Conservation (phyloP, 176 grass and related monocot species). For the Luzula sylvatica region DNA sequence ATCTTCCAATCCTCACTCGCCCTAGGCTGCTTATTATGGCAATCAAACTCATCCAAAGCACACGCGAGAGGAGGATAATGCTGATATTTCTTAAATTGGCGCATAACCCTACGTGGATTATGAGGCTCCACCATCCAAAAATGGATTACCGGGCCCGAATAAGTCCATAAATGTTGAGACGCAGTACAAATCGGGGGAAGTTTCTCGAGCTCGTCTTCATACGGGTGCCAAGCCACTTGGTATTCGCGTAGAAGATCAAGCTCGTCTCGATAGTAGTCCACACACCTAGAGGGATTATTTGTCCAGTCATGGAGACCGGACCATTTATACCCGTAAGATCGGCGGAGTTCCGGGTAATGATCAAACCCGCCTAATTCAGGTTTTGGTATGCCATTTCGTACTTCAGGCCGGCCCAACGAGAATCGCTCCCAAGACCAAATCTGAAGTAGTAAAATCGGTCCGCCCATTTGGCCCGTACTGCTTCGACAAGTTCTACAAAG, state of each 20-base stretch:
- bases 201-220: neutral
- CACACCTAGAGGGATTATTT: neutral
- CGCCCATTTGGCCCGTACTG: slow-evolving; percentile 1
- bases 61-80: neutral
- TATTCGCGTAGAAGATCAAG: slow-evolving; percentile 11
- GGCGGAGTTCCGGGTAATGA: neutral
- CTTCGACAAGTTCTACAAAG: slow-evolving; percentile 10
- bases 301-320: slow-evolving; percentile 2
- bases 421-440: slow-evolving; percentile 10
- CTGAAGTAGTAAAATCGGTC: slow-evolving; percentile 6
- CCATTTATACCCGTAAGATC: slow-evolving; percentile 12
- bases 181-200: slow-evolving; percentile 8
- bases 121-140: slow-evolving; percentile 17
- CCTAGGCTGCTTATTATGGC: no score
- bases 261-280: slow-evolving; percentile 8
- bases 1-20: no score
- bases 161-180: slow-evolving; percentile 3
- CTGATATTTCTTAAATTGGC: slow-evolving; percentile 8
- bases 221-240: slow-evolving; percentile 5
- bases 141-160: slow-evolving; percentile 10
- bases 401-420: slow-evolving; percentile 1
- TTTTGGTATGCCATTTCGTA: slow-evolving; percentile 1
- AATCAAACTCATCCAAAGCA: neutral
- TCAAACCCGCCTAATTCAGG: neutral
- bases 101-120: slow-evolving; percentile 10